These are phyloP conservation scores for Buxus sempervirens DNA, from an alignment of 164 flowering plant species.

Conservation along the genomic window DNA sequence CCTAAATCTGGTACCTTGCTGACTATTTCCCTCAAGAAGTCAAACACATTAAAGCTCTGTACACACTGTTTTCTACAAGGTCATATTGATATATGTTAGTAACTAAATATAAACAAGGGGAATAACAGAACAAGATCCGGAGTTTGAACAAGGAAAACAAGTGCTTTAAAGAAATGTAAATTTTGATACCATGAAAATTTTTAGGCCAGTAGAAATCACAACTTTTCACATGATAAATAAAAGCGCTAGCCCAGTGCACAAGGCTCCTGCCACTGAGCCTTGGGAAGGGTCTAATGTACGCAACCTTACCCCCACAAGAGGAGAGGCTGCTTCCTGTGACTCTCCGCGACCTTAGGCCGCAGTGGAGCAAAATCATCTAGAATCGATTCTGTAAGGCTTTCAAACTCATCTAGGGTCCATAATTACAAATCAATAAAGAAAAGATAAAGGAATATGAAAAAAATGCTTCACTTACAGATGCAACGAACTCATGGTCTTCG, in stretches of 20 bases:
- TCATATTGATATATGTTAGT: neutral
- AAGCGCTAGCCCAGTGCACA: no score
- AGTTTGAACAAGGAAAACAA: neutral
- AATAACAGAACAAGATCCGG: neutral
- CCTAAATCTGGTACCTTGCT: constrained; percentile 94
- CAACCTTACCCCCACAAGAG: no score
- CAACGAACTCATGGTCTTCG: constrained; percentile 69
- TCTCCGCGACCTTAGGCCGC: neutral
- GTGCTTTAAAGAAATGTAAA: neutral
- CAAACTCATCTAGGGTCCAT: neutral
- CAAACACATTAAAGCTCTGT: constrained; percentile 85
- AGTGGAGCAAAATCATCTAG: neutral
- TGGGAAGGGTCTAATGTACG: no score
- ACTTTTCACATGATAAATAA: no score
- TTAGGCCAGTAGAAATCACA: no score
- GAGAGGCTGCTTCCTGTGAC: no score
- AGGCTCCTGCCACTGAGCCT: no score
- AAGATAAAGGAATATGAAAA: neutral
- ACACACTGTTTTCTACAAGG: constrained; percentile 67
- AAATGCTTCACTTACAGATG: constrained; percentile 57
- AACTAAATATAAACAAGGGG: no score
- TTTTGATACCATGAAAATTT: no score
- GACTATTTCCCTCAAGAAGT: constrained; percentile 88
- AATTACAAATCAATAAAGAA: neutral
- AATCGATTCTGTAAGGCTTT: neutral